phyloP scores from a whole-genome alignment of 441 rosid genomes.

The Heliophila coronopifolia region DNA sequence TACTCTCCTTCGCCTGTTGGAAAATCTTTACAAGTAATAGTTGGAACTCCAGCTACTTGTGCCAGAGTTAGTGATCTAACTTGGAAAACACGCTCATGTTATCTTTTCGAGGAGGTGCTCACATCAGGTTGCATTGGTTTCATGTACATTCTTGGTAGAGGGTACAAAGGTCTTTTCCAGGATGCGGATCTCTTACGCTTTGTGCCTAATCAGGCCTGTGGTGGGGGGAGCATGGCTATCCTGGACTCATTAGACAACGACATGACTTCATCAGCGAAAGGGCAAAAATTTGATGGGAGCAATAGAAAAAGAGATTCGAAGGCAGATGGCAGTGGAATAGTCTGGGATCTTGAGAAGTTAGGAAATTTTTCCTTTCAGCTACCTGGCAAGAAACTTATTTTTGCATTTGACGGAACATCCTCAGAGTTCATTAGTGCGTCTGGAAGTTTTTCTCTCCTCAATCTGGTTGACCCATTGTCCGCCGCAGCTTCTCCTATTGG shows the following conservation, averaged over 20 bases:
- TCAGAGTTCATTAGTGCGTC: conserved; percentile 77
- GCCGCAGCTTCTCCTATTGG: conserved; percentile 99
- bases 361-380: conserved; percentile 84
- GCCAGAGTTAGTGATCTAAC: conserved; percentile 77
- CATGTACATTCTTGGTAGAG: conserved; percentile 99
- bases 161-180: conserved; percentile 96
- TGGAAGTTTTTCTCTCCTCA: conserved; percentile 81
- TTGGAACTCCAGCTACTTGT: conserved; percentile 84
- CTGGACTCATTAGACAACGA: conserved; percentile 87
- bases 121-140: conserved; percentile 93
- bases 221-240: conserved; percentile 99
- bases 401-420: conserved; percentile 98
- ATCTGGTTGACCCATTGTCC: conserved; percentile 97
- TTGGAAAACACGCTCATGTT: conserved; percentile 97
- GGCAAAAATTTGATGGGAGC: conserved; percentile 64
- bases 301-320: conserved; percentile 71
- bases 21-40: conserved; percentile 86
- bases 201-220: conserved; percentile 99
- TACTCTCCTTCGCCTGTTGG: conserved; percentile 98
- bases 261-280: conserved; percentile 50
- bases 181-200: conserved; percentile 91
- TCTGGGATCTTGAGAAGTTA: conserved; percentile 96
- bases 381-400: conserved; percentile 95
- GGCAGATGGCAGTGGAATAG: conserved; percentile 98
- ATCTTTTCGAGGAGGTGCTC: conserved; percentile 99